Base-by-base conservation (phyloP, 495 filamentous ascomycete species). In the Aspergillus conjunctus region DNA sequence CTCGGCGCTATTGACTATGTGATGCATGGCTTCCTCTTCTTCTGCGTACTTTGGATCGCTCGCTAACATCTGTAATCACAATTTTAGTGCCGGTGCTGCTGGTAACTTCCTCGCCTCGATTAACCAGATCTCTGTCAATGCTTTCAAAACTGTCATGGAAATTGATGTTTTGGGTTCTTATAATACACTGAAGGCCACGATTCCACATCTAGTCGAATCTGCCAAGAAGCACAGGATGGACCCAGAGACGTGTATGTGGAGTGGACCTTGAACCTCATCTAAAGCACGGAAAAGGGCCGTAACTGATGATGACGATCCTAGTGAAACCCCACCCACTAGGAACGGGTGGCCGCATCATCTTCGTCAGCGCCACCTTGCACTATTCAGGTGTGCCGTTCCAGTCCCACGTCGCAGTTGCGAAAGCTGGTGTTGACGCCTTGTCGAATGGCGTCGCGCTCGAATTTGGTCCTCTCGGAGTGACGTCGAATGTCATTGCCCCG, bases 61-160 rank as follows among this genome's bases (percentile, higher is more conserved):
- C 59, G 43, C 61, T 72, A 48, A 68, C 44, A 30, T 14, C 14
- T 45, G 41, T 26, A 3, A 22, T 56, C n/a, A 26, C 26, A 10
- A 17, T 34, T 54, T 4, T 65, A 96, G 91, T 71, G 93, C 93
- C 39, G 94, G 94, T 51, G 94, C 94, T 31, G 94, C 94, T 12
- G 94, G 94, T 34, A 98, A 98, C 74, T 98, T 98, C 80, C 83
- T 98, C 21, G 88, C 93, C 7, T 88, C 93, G 1, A 91, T 98
- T 64, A 78, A 87, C 21, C 88, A 88, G 59, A 82, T 97, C 4
- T 89, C 84, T 2, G 74, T 88, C 46, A 97, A 97, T 69, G 94
- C 91, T 17, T 97, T 98, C 84, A 96, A 92, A 72, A 81, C 90
- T 0, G 94, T 98, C 43, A 92, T 98, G 63, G 94, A 98, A 48